Evolutionary conservation across 2,329 filamentous ascomycete species (phyloP), one percentile per base, ranked within the genome.

Genomic region (Nothophaeocryptopus gaeumannii): DNA sequence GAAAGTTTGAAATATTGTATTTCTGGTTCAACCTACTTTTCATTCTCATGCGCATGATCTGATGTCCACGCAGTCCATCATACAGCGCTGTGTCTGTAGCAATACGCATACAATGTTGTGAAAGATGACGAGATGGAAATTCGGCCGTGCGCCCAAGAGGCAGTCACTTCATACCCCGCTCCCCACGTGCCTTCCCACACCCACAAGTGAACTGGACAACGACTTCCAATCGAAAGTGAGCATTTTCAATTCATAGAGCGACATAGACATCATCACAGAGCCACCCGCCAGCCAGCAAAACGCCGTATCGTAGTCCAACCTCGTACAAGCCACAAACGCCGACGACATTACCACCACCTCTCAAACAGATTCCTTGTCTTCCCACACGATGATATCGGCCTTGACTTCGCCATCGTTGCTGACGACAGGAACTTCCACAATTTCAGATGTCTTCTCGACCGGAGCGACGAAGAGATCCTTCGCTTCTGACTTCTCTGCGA

Each of bases 311-410:
- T 31, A 38, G 12, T 10, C 12, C 26, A 32, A 32, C 34, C 16
- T 30, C 4, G 8, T 31, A 42, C 14, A 20, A 42, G n/a, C 11
- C n/a, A 15, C 20, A 44, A 31, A 33, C 32, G n/a, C 32, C 34
- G 5, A 40, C 20, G n/a, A 14, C 16, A 45, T 30, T 35, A 8
- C 11, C 5, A 36, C 7, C 26, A 42, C 15, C 8, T 29, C 26
- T 39, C 26, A 33, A 15, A 39, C 12, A 20, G n/a, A 31, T 10
- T 48, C 33, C 14, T 47, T 8, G 40, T 67, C 63, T 40, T 67
- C 60, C 55, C 58, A 66, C 26, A 67, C 53, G 32, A 61, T 40
- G 31, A 67, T 61, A 15, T 61, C 61, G 15, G 47, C 57, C 38
- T 59, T 56, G 16, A 53, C 52, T 14, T 56, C 54, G 11, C 49